These are phyloP conservation scores for Coemansia sp. DNA, from an alignment of 192 early-diverging fungal genomes.

Conservation along the genomic window DNA sequence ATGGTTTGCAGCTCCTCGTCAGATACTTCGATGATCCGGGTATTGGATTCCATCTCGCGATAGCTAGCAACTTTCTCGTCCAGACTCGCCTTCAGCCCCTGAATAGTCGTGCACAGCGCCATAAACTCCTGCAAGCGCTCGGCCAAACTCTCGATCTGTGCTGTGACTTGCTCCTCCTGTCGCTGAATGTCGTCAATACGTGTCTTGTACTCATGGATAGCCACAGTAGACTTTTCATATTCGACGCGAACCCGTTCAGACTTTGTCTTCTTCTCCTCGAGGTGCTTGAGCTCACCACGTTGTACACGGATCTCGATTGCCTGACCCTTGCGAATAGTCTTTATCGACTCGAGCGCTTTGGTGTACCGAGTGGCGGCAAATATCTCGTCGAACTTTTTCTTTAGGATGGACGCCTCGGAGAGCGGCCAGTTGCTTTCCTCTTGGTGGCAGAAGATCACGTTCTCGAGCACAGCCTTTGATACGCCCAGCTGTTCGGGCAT, in stretches of 20 bases:
- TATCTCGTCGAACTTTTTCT: slow-evolving; percentile 99
- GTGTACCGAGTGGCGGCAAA: slow-evolving; percentile 93
- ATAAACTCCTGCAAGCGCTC: slow-evolving; percentile 56
- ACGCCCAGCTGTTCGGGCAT: slow-evolving; percentile 89
- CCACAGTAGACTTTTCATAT: slow-evolving; percentile 42
- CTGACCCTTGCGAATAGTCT: slow-evolving; percentile 74
- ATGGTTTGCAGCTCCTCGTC: slow-evolving; percentile 67
- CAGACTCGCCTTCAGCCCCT: slow-evolving; percentile 53
- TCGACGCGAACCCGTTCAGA: slow-evolving; percentile 65
- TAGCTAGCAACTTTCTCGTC: slow-evolving; percentile 45
- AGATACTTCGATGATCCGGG: slow-evolving; percentile 48
- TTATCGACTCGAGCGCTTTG: slow-evolving; percentile 87
- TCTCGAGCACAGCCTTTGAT: slow-evolving; percentile 89
- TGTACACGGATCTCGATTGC: slow-evolving; percentile 65
- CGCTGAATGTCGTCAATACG: slow-evolving; percentile 47
- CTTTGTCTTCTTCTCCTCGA: slow-evolving; percentile 72
- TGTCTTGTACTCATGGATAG: slow-evolving; percentile 55
- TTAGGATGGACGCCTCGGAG: slow-evolving; percentile 80
- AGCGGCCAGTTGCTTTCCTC: slow-evolving; percentile 98
- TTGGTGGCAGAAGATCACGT: slow-evolving; percentile 99
- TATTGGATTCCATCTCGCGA: slow-evolving; percentile 53
- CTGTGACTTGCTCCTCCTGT: slow-evolving; percentile 50
- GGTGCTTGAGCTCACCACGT: slow-evolving; percentile 64
- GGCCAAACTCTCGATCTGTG: slow-evolving; percentile 53
- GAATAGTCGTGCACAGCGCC: slow-evolving; percentile 36